Evolutionary conservation across 768 basidiomycete genomes (phyloP).

Genomic region (Suillus lakei): DNA sequence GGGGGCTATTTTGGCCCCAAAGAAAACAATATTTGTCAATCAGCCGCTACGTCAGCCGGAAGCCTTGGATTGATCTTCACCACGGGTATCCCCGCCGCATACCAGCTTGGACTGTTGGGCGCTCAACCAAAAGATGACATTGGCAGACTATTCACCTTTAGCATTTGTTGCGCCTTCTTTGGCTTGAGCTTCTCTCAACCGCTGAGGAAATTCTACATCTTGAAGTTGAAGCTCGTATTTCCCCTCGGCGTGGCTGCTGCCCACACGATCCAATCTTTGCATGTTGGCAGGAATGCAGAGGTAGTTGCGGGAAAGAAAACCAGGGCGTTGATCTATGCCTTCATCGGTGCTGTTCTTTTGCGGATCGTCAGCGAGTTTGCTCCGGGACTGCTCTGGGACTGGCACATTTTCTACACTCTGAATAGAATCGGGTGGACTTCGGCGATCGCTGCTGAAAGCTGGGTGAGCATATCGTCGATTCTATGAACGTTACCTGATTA

Average conservation of each 20-base stretch:
- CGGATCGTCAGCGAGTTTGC: conserved; percentile 61
- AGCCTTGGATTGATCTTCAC: conserved; percentile 63
- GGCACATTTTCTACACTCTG: conserved; percentile 67
- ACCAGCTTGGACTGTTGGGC: conserved; percentile 54
- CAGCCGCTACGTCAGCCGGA: conserved; percentile 45
- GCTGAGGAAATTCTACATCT: conserved; percentile 61
- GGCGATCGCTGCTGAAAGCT: conserved; percentile 60
- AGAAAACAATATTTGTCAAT: conserved; percentile 45
- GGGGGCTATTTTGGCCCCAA: conserved; percentile 68
- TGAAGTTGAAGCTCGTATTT: conserved; percentile 65
- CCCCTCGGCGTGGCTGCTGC: conserved; percentile 67
- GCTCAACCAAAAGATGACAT: conserved; percentile 52
- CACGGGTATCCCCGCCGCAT: conserved; percentile 60
- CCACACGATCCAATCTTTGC: conserved; percentile 64
- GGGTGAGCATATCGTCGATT: conserved; percentile 40
- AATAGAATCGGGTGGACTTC: conserved; percentile 59
- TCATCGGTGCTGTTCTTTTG: conserved; percentile 49
- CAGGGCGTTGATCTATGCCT: conserved; percentile 49
- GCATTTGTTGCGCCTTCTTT: conserved; percentile 56
- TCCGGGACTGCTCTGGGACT: conserved; percentile 60
- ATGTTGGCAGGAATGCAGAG: conserved; percentile 53
- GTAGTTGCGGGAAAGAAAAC: conserved; percentile 59
- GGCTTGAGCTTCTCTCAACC: conserved; percentile 72
- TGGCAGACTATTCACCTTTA: conserved; percentile 58
- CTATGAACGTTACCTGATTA: not conserved